Base-by-base conservation (phyloP, 2,329 filamentous ascomycete species). In the Diplocarpon rosae region DNA sequence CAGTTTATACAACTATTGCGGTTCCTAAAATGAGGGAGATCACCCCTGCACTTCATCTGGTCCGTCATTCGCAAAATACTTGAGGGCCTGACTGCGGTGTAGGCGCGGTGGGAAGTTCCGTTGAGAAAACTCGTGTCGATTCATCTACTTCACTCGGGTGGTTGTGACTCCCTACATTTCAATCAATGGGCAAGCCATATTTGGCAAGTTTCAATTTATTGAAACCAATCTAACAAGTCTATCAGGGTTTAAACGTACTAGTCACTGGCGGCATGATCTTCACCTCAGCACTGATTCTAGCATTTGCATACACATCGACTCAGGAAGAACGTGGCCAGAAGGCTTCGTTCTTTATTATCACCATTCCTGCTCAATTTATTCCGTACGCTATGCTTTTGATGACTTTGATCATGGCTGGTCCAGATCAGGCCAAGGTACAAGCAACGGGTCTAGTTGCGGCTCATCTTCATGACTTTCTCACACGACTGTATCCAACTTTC, bases 401-500 rank as follows among this genome's bases (percentile, higher is more conserved):
- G 56, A 83, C 82, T 10, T 71, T 94, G 16, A 67, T 96, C 42
- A 76, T 84, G 60, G 70, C 66, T 5, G 80, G 81, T 10, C 70
- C 71, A 30, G 54, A 63, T 2, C 66, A 65, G 14, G 73, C 84
- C 10, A 60, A 84, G 45, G 58, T 80, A 3, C 80, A 93, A 59
- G 63, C 78, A 4, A 85, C 77, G 29, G 92, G 92, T n/a, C 71
- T 98, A 10, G 52, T 94, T 35, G 85, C 89, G 11, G 89, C 89
- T 4, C 92, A 98, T 62, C 59, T 92, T 15, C 94, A 87, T 65
- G 85, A 96, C 62, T 98, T 96, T 60, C 64, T 95, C 39, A 87
- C 85, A 2, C 76, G 85, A 39, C 73, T 95, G 34, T 96, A 88
- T 71, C 92, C 92, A 5, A 78, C 85, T 44, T 92, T 92, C 60